Percentiles rank a stretch among this genome's conserved stretches.
Evolutionary conservation across 495 filamentous ascomycete genomes (phyloP).

Genomic region (Penicillium longicatenatum): DNA sequence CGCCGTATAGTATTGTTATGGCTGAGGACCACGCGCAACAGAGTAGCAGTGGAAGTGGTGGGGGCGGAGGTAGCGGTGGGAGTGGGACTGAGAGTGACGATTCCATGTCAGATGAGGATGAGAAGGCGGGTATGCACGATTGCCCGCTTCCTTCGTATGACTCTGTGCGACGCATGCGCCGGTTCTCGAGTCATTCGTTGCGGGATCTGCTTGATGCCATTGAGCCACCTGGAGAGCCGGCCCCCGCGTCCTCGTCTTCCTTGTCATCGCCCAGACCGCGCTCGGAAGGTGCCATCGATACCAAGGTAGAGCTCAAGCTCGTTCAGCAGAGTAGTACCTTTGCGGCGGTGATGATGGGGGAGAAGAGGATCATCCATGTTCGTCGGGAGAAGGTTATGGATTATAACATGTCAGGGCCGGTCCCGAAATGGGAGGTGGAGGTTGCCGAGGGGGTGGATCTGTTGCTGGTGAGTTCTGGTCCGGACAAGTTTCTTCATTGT

Average conservation of each 20-base stretch:
- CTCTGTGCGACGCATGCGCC: slow-evolving; percentile 17
- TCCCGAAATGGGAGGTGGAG: slow-evolving; percentile 27
- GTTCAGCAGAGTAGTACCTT: slow-evolving; percentile 16
- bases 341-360: slow-evolving; percentile 26
- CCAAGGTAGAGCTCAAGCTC: slow-evolving; percentile 20
- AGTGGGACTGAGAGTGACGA: slow-evolving; percentile 7
- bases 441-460: slow-evolving; percentile 32
- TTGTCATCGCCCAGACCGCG: slow-evolving; percentile 14
- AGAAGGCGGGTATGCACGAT: not conserved
- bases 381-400: slow-evolving; percentile 20
- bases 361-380: slow-evolving; percentile 24
- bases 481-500: not conserved
- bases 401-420: slow-evolving; percentile 10
- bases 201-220: slow-evolving; percentile 29
- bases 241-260: slow-evolving; percentile 16
- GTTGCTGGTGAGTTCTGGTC: slow-evolving; percentile 22
- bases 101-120: not conserved
- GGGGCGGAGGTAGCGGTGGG: not conserved
- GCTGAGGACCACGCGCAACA: slow-evolving; percentile 5
- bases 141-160: slow-evolving; percentile 16
- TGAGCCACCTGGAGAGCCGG: slow-evolving; percentile 26
- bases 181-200: slow-evolving; percentile 15
- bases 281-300: slow-evolving; percentile 13
- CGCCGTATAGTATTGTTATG: slow-evolving; percentile 9
- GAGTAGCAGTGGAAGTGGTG: not conserved